Conservation (phyloP, 345 rosid genomes). For the Citrus sp. region DNA sequence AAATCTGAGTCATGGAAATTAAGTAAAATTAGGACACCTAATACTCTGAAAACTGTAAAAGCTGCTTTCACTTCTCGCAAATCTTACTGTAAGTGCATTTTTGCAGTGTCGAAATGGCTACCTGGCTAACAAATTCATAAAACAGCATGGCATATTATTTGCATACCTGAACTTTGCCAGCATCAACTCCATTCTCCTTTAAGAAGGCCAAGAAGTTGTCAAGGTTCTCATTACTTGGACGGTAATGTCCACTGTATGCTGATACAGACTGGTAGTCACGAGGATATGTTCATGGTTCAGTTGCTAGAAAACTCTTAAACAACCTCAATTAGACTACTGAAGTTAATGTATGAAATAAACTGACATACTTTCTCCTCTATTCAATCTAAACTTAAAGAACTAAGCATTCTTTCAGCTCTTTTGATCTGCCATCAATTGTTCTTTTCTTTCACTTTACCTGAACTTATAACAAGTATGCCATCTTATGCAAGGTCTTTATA, state of each 20-base stretch:
- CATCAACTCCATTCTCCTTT: conserved; percentile 27
- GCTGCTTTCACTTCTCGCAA: background rate
- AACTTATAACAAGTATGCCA: background rate
- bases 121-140: background rate
- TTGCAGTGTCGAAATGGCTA: background rate
- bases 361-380: background rate
- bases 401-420: background rate
- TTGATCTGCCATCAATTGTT: background rate
- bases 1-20: background rate
- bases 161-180: conserved; percentile 32
- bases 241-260: conserved; percentile 37
- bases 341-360: background rate
- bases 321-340: background rate
- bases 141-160: background rate
- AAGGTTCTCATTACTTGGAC: conserved; percentile 33
- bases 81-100: background rate
- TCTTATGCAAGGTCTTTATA: background rate
- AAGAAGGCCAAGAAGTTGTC: conserved; percentile 29
- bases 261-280: conserved; percentile 28
- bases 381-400: background rate
- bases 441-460: background rate
- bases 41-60: background rate
- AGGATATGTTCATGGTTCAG: conserved; percentile 4
- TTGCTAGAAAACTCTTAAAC: background rate
- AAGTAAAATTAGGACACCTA: background rate